A percentile compares a stretch with the other conserved stretches of the same genome.
These are phyloP conservation scores for Cercospora sp. DNA, from an alignment of 2,329 filamentous ascomycete species.

Conservation along the genomic window DNA sequence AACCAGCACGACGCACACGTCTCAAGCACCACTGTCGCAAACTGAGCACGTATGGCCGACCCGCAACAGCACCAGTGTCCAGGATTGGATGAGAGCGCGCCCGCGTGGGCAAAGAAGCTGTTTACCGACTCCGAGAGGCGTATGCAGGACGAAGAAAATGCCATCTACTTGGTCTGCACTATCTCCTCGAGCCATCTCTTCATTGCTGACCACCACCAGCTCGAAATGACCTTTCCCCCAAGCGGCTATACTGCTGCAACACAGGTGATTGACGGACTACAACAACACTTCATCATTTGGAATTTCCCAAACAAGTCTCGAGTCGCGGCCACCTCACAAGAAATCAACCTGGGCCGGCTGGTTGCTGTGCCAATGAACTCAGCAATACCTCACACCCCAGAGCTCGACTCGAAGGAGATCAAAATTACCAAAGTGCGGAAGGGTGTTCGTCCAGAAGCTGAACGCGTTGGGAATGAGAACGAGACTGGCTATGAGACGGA, in stretches of 20 bases:
- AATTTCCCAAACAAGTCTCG: neutral
- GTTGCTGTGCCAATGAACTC: neutral
- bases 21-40: neutral
- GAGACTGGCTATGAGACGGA: neutral
- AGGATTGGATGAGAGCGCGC: neutral
- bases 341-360: neutral
- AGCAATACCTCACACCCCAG: neutral
- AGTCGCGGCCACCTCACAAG: neutral
- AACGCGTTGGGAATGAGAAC: neutral
- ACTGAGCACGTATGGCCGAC: neutral
- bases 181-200: neutral
- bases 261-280: neutral
- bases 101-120: neutral
- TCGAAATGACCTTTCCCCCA: neutral
- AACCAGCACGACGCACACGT: neutral
- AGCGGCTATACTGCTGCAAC: neutral
- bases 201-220: neutral
- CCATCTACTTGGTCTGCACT: neutral
- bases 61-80: neutral
- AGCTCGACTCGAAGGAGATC: neutral
- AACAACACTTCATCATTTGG: neutral
- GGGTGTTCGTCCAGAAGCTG: neutral
- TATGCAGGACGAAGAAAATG: neutral
- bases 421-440: conserved; percentile 2
- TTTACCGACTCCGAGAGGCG: neutral